These are phyloP conservation scores for Phycomyces blakesleeanus DNA, from an alignment of 192 early-diverging fungal species.

Conservation along the genomic window DNA sequence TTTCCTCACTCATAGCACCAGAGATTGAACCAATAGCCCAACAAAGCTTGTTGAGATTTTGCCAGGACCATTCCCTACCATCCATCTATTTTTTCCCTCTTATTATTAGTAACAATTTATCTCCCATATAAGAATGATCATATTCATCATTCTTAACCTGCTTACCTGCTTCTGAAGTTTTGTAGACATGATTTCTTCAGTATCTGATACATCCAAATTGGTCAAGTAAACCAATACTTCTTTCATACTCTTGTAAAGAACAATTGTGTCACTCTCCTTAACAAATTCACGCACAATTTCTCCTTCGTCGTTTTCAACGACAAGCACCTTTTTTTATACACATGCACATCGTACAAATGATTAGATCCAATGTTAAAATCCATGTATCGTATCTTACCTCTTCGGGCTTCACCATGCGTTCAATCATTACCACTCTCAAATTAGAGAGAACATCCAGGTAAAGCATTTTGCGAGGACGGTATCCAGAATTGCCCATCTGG, in stretches of 20 bases:
- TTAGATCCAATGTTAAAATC: background rate
- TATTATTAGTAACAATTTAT: background rate
- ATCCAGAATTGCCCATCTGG: background rate
- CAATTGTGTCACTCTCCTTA: constrained; percentile 98
- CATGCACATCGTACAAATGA: background rate
- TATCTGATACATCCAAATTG: constrained; percentile 91
- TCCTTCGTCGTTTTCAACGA: constrained; percentile 99
- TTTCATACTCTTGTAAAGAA: constrained; percentile 96
- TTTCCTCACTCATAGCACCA: constrained; percentile 94
- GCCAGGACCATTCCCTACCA: constrained; percentile 97
- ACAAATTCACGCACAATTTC: constrained; percentile 97
- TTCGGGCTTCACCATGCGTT: constrained; percentile 98
- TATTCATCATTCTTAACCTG: background rate
- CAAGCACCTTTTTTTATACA: constrained; percentile 46
- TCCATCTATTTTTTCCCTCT: constrained; percentile 62
- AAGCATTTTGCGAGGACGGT: constrained; percentile 63
- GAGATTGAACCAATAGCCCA: constrained; percentile 99
- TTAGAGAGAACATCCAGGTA: constrained; percentile 83
- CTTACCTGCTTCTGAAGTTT: constrained; percentile 85
- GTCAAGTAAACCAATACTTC: constrained; percentile 97
- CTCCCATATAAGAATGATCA: background rate
- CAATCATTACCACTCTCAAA: constrained; percentile 95
- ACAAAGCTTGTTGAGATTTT: constrained; percentile 95
- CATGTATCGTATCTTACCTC: constrained; percentile 61
- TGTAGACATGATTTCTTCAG: constrained; percentile 92